These are phyloP conservation scores for Lachnellula arida DNA, from an alignment of 2,329 filamentous ascomycete species.

Conservation along the genomic window DNA sequence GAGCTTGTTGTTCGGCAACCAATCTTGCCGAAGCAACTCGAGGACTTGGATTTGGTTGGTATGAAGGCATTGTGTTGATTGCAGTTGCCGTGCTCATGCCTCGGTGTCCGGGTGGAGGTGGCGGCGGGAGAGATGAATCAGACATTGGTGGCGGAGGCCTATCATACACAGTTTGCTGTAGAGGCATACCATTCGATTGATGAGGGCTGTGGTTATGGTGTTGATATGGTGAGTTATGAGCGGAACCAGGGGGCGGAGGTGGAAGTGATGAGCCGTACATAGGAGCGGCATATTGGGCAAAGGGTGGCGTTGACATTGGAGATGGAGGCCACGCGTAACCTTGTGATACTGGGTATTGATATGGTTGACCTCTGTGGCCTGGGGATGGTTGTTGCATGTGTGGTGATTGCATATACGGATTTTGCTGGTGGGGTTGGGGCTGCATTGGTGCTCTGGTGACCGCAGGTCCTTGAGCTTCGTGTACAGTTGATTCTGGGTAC, in stretches of 20 bases:
- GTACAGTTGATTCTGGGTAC: conserved; percentile 93
- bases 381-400: conserved; percentile 34
- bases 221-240: conserved; percentile 29
- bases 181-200: conserved; percentile 16
- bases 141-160: conserved; percentile 32
- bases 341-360: conserved; percentile 34
- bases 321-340: conserved; percentile 52
- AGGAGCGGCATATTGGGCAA: conserved; percentile 34
- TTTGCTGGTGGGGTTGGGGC: conserved; percentile 38
- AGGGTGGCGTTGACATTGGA: conserved; percentile 51
- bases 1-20: conserved; percentile 31
- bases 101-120: conserved; percentile 24
- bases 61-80: conserved; percentile 23
- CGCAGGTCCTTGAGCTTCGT: conserved; percentile 77
- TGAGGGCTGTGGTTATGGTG: conserved; percentile 29
- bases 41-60: conserved; percentile 35
- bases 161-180: conserved; percentile 28
- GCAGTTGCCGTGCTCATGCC: conserved; percentile 26
- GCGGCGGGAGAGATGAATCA: conserved; percentile 32
- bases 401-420: conserved; percentile 38
- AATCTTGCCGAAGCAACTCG: conserved; percentile 37
- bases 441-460: conserved; percentile 71
- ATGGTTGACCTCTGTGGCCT: conserved; percentile 36
- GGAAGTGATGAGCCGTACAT: conserved; percentile 36
- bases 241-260: conserved; percentile 29